A percentile compares a stretch with the other conserved stretches of the same genome.
Conservation (phyloP, 2,329 filamentous ascomycete species). For the Torrubiellomyces zombiae region DNA sequence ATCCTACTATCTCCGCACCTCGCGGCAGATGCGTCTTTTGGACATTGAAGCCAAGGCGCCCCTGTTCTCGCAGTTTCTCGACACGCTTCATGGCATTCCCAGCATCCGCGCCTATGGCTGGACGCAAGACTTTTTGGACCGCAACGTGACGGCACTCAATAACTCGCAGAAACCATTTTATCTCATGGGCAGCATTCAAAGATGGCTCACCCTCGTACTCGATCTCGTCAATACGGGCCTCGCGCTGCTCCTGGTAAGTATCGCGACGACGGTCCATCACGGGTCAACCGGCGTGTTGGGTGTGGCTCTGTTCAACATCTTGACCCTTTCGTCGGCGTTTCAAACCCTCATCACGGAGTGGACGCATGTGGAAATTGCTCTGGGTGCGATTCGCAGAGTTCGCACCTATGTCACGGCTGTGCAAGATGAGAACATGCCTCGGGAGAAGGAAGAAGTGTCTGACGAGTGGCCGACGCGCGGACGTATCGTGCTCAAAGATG, state of each 20-base stretch:
- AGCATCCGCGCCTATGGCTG: slow-evolving; percentile 20
- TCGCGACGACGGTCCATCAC: slow-evolving; percentile 20
- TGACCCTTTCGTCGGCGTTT: slow-evolving; percentile 12
- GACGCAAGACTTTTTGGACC: slow-evolving; percentile 7
- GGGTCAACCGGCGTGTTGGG: slow-evolving; percentile 12
- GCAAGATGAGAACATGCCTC: slow-evolving; percentile 8
- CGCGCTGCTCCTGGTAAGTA: slow-evolving; percentile 25
- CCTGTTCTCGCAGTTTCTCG: slow-evolving; percentile 12
- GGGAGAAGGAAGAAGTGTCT: slow-evolving; percentile 6
- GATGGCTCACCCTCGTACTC: slow-evolving; percentile 30
- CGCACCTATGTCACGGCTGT: slow-evolving; percentile 10
- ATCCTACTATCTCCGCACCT: slow-evolving; percentile 15
- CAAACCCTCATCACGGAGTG: slow-evolving; percentile 18
- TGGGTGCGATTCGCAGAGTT: slow-evolving; percentile 12
- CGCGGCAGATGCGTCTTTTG: slow-evolving; percentile 14
- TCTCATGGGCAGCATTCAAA: slow-evolving; percentile 28
- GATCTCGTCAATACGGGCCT: slow-evolving; percentile 28
- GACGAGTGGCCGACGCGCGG: slow-evolving; percentile 11
- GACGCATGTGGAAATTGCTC: slow-evolving; percentile 12
- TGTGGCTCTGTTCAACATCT: slow-evolving; percentile 12
- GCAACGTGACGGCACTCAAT: slow-evolving; percentile 14
- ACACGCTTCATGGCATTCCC: slow-evolving; percentile 9
- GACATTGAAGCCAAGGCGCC: slow-evolving; percentile 15
- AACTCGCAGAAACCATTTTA: slow-evolving; percentile 16
- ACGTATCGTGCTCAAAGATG: slow-evolving; percentile 9